phyloP scores from a whole-genome alignment of 257 asterid species.

The Dorcoceras hygrometricum region DNA sequence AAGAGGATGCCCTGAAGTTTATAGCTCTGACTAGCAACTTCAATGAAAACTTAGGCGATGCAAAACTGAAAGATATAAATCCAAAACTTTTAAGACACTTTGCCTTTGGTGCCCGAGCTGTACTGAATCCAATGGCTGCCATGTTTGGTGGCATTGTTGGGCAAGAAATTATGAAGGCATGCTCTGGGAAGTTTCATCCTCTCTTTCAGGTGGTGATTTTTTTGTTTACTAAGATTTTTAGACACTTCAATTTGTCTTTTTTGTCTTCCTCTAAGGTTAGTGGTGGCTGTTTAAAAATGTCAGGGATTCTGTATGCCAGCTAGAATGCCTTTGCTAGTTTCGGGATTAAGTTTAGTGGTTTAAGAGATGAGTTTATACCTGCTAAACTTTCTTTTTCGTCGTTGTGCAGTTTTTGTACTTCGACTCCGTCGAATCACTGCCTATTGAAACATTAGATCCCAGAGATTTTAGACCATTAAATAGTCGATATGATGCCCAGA shows the following conservation, averaged over 20 bases:
- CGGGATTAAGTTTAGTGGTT: neutral
- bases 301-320: neutral
- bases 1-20: conserved; percentile 81
- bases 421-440: conserved; percentile 88
- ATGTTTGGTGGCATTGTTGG: conserved; percentile 98
- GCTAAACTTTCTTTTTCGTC: conserved; percentile 19
- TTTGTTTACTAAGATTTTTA: conserved; percentile 7
- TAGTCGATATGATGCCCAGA: conserved; percentile 92
- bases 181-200: conserved; percentile 96
- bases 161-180: conserved; percentile 94
- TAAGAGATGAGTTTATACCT: neutral
- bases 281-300: conserved; percentile 13
- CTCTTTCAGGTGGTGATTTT: conserved; percentile 63
- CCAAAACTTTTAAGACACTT: conserved; percentile 69
- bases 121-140: conserved; percentile 95
- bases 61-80: conserved; percentile 63
- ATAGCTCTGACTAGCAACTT: conserved; percentile 58
- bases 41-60: conserved; percentile 63
- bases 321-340: neutral
- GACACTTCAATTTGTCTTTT: neutral
- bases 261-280: neutral
- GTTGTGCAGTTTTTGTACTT: conserved; percentile 80
- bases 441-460: conserved; percentile 68
- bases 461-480: conserved; percentile 69
- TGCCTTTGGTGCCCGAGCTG: conserved; percentile 88